Conservation (phyloP, 495 filamentous ascomycete species). For the Hyaloscypha hepaticicola region DNA sequence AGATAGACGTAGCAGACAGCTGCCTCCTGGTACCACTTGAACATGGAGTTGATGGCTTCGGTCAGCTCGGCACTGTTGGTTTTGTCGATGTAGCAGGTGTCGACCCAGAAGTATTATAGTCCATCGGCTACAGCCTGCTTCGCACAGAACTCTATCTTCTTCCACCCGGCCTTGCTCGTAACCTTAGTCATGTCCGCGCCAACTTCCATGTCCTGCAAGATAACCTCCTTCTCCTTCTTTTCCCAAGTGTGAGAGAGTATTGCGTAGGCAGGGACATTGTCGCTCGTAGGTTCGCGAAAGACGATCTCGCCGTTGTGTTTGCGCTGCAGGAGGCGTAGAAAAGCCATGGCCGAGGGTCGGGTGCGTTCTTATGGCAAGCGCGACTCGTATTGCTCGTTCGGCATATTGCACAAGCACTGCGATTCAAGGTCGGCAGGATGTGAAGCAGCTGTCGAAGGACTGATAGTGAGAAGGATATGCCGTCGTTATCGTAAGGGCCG, state of each 20-base stretch:
- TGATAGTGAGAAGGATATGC: not conserved
- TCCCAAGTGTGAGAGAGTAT: conserved; percentile 27
- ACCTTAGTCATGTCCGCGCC: conserved; percentile 18
- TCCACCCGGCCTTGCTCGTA: conserved; percentile 30
- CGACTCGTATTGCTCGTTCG: conserved; percentile 15
- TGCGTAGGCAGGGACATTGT: conserved; percentile 28
- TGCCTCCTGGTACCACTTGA: no score
- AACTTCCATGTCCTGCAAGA: conserved; percentile 26
- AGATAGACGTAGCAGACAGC: no score
- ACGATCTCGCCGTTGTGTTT: conserved; percentile 28
- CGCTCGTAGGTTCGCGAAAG: conserved; percentile 24
- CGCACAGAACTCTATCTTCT: conserved; percentile 32
- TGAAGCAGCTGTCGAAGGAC: not conserved
- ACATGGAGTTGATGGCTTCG: no score
- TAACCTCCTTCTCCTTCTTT: conserved; percentile 25
- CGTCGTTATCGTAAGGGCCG: conserved; percentile 1
- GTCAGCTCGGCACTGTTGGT: no score
- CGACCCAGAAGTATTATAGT: no score
- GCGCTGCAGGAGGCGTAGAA: conserved; percentile 26
- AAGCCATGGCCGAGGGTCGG: conserved; percentile 15
- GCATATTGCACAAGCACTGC: conserved; percentile 11
- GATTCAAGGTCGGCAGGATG: not conserved
- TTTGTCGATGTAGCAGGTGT: no score
- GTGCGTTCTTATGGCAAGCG: conserved; percentile 20
- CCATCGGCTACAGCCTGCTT: conserved; percentile 30